These are phyloP conservation scores for Avena atlantica DNA, from an alignment of 176 grass and related monocot genomes.

Conservation along the genomic window DNA sequence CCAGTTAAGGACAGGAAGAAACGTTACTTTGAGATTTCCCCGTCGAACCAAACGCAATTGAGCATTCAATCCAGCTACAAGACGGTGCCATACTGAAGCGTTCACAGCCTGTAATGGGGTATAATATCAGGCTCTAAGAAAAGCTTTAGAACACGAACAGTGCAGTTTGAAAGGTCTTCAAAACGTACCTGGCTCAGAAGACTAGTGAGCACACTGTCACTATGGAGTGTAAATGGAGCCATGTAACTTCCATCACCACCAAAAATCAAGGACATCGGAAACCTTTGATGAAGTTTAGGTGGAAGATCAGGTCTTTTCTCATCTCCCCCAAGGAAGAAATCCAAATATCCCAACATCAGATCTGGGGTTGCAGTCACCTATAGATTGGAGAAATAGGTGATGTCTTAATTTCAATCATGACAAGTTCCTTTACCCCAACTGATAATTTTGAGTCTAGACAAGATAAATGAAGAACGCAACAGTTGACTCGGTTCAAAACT, in stretches of 20 bases:
- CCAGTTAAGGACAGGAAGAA: conserved; percentile 84
- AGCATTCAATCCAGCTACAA: conserved; percentile 97
- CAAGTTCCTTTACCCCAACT: neutral
- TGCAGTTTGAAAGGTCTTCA: conserved; percentile 30
- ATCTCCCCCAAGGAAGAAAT: conserved; percentile 99
- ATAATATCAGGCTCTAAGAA: conserved; percentile 22
- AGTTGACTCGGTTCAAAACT: conserved; percentile 5
- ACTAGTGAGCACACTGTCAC: conserved; percentile 98
- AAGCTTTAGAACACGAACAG: conserved; percentile 12
- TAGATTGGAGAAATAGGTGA: conserved; percentile 32
- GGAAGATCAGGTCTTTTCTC: conserved; percentile 98
- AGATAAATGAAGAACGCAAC: neutral
- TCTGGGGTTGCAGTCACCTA: conserved; percentile 96
- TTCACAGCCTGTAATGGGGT: conserved; percentile 70
- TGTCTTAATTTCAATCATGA: neutral
- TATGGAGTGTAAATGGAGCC: conserved; percentile 95
- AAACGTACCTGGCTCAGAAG: conserved; percentile 92
- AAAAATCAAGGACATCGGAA: conserved; percentile 93
- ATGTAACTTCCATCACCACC: conserved; percentile 98
- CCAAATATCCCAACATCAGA: conserved; percentile 95
- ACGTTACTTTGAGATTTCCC: conserved; percentile 75
- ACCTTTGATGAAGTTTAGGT: conserved; percentile 90
- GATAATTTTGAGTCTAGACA: neutral
- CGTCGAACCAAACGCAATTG: conserved; percentile 85
- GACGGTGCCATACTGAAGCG: conserved; percentile 95